Base-by-base conservation (phyloP, 2,329 filamentous ascomycete genomes). In the Cadophora luteo-olivacea region DNA sequence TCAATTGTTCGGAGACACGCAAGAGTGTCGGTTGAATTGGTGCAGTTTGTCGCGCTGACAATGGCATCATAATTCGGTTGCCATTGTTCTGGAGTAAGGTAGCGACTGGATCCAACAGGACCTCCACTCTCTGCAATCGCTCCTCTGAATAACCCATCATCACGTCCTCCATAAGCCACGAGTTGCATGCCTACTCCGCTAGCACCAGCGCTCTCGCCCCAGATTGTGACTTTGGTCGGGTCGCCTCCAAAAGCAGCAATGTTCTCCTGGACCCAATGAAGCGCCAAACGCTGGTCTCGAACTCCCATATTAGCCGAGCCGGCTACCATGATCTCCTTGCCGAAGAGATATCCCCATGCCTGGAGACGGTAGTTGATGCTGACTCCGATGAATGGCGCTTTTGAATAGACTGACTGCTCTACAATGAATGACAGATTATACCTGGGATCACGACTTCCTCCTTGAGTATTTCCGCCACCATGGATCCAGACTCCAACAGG, bases 391-490 rank as follows among this genome's bases (percentile, higher is more conserved):
- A 85, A 80, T 1, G 81, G 82, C 67, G 81, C 81, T 67, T 77
- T 76, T 12, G 82, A 81, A 8, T 76, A 69, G 4, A 80, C 78
- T 0, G 82, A 80, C 54, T 83, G 80, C 22, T 80, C 70, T 1
- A 89, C 83, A 55, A 89, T 84, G 68, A 83, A 85, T 11, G 84
- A 85, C 61, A 88, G 79, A 70, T 89, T 89, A 75, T 89, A 90
- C 32, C 85, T 80, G 16, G 81, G 75, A 65, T 85, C 82, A 14
- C 74, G 70, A 7, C 78, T 80, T 29, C 68, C 69, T 3, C 84
- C 84, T 73, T 80, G 74, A 51, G 73, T 78, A 25, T 68, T 38
- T 3, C 65, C 69, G 7, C 72, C 72, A 1, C 82, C 78, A 70
- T 87, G 82, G 52, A 88, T 87, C 85, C 85, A 88, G 0, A 87